phyloP scores from a whole-genome alignment of 257 asterid species.

The Scutellaria baicalensis region DNA sequence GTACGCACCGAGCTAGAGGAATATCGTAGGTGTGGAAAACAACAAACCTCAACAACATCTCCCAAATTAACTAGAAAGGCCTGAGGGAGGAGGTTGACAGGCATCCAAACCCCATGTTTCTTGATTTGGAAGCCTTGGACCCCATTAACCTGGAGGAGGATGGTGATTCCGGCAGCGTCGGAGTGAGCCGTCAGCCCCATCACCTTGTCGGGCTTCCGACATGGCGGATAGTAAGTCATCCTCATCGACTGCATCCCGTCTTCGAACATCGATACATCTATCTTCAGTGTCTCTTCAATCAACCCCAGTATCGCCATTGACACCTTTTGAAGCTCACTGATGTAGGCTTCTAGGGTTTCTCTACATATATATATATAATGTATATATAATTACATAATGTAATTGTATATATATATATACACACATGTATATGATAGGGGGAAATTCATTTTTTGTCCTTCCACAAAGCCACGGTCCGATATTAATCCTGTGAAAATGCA shows the following conservation, averaged over 20 bases:
- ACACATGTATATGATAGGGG: no score
- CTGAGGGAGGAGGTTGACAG: conserved; percentile 34
- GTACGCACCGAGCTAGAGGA: no score
- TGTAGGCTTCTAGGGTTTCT: conserved; percentile 50
- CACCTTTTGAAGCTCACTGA: conserved; percentile 34
- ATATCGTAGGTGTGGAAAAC: no score
- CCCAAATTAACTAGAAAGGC: conserved; percentile 61
- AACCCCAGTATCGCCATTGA: conserved; percentile 19
- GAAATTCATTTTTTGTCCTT: no score
- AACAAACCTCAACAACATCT: conserved; percentile 31
- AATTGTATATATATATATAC: no score
- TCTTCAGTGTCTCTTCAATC: conserved; percentile 29
- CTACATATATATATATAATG: no score
- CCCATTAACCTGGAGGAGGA: conserved; percentile 50
- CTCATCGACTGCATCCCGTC: conserved; percentile 50
- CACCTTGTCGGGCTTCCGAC: conserved; percentile 40
- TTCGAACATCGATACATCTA: conserved; percentile 37
- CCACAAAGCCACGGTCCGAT: no score
- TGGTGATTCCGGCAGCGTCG: conserved; percentile 45
- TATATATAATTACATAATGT: no score
- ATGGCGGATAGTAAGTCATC: conserved; percentile 57
- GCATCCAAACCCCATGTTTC: conserved; percentile 50
- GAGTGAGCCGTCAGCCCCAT: conserved; percentile 51
- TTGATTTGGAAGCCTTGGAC: conserved; percentile 56
- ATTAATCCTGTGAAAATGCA: no score